A percentile compares a stretch with the other conserved stretches of the same genome.
Conservation (phyloP, 768 basidiomycete genomes). For the Tephrocybe rancida region DNA sequence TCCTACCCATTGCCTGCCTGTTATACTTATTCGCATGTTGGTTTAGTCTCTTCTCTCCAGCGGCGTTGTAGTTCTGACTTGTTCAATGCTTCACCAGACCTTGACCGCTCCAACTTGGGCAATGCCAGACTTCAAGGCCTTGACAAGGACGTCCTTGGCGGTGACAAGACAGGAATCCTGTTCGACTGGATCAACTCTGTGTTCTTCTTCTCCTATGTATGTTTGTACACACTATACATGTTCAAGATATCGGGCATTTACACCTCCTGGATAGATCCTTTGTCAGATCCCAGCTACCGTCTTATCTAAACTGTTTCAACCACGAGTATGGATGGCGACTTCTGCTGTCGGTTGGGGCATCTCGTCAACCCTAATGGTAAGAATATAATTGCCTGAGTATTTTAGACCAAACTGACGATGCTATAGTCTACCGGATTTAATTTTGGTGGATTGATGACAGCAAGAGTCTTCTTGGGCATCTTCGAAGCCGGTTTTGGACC, state of each 20-base stretch:
- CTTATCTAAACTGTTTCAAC: slow-evolving; percentile 67
- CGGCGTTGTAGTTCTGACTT: background rate
- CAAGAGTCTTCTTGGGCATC: slow-evolving; percentile 66
- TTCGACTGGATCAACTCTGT: slow-evolving; percentile 80
- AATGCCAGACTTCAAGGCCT: slow-evolving; percentile 80
- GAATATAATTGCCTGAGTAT: slow-evolving; percentile 12
- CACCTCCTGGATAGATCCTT: slow-evolving; percentile 52
- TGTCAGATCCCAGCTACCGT: slow-evolving; percentile 70
- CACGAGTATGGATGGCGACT: slow-evolving; percentile 66
- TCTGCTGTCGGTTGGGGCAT: slow-evolving; percentile 75
- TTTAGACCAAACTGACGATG: background rate
- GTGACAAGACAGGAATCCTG: slow-evolving; percentile 67
- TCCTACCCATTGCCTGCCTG: slow-evolving; percentile 72
- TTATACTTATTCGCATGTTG: slow-evolving; percentile 78
- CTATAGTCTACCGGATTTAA: slow-evolving; percentile 62
- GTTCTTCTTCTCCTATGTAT: slow-evolving; percentile 81
- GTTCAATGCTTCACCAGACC: slow-evolving; percentile 35
- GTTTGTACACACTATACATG: slow-evolving; percentile 13
- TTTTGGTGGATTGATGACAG: slow-evolving; percentile 58
- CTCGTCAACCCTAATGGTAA: slow-evolving; percentile 73
- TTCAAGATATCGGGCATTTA: no score
- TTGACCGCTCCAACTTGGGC: slow-evolving; percentile 80
- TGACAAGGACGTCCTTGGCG: slow-evolving; percentile 61
- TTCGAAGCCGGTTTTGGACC: slow-evolving; percentile 83
- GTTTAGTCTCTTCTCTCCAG: slow-evolving; percentile 25